These are phyloP conservation scores for Magnolia kwangsiensis DNA, from an alignment of 164 flowering plant species.

Conservation along the genomic window DNA sequence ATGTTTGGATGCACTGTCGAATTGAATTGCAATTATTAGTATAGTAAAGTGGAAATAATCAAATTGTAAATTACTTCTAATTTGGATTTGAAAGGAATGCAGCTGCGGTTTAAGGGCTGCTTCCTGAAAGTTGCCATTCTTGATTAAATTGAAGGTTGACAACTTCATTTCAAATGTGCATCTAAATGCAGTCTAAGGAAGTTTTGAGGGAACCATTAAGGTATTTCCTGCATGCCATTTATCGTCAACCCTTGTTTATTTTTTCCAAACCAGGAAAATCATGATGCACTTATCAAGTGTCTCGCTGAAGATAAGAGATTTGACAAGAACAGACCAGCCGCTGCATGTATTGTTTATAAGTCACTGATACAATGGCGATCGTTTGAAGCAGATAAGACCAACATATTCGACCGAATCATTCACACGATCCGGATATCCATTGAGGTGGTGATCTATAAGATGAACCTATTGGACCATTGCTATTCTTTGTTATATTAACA, in stretches of 20 bases:
- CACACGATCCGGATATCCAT: conserved; percentile 56
- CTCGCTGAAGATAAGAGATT: conserved; percentile 61
- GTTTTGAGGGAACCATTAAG: background rate
- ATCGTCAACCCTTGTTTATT: background rate
- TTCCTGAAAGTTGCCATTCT: background rate
- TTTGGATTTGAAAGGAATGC: background rate
- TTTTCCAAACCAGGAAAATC: conserved; percentile 52
- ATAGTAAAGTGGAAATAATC: background rate
- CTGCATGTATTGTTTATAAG: conserved; percentile 63
- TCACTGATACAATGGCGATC: conserved; percentile 83
- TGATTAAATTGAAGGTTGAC: background rate
- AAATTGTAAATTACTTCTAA: too few relatives aligned
- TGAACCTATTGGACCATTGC: background rate
- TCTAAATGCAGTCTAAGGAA: background rate
- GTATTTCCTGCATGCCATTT: background rate
- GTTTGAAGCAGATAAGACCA: conserved; percentile 78
- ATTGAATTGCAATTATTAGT: background rate
- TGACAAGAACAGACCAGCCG: conserved; percentile 53
- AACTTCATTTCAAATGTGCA: background rate
- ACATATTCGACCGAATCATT: conserved; percentile 65
- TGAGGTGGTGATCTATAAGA: conserved; percentile 39
- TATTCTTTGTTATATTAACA: background rate
- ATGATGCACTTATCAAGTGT: conserved; percentile 66
- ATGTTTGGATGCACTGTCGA: background rate
- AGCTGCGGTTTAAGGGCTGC: background rate